Percentiles rank a stretch among this genome's conserved stretches.
These are phyloP conservation scores for Penicillium sp. DNA, from an alignment of 2,329 filamentous ascomycete genomes.

Conservation along the genomic window DNA sequence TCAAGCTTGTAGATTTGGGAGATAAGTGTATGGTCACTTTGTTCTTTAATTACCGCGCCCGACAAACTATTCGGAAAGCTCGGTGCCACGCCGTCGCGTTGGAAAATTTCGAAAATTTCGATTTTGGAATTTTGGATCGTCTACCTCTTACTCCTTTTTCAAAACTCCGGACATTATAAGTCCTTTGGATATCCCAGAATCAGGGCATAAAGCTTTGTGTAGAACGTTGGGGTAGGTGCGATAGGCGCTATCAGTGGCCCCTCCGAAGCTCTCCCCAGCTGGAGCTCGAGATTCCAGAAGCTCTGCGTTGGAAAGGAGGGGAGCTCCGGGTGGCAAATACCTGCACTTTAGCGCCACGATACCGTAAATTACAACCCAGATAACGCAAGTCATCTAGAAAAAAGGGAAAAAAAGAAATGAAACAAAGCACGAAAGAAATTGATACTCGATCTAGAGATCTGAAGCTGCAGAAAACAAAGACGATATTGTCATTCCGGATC, in stretches of 20 bases:
- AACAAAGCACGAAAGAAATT: neutral
- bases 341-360: constrained; percentile 14
- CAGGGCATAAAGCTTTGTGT: neutral
- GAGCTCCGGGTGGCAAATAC: constrained; percentile 26
- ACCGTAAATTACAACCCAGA: constrained; percentile 4
- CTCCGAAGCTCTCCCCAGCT: constrained; percentile 29
- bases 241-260: constrained; percentile 30
- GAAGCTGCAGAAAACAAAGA: neutral
- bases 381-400: neutral
- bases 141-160: neutral
- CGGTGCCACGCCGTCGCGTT: constrained; percentile 17
- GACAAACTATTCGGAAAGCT: constrained; percentile 13
- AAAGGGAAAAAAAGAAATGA: neutral
- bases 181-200: neutral
- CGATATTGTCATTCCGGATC: neutral
- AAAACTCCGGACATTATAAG: neutral
- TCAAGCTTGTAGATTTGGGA: neutral
- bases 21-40: constrained; percentile 10
- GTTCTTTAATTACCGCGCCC: neutral
- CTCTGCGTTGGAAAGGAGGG: constrained; percentile 18
- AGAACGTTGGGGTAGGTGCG: constrained; percentile 2
- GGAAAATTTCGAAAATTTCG: neutral
- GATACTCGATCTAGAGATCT: neutral
- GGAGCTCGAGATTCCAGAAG: constrained; percentile 23
- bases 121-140: neutral